Conservation (phyloP, 371 early-diverging fungal species). For the Mortierella sp. region DNA sequence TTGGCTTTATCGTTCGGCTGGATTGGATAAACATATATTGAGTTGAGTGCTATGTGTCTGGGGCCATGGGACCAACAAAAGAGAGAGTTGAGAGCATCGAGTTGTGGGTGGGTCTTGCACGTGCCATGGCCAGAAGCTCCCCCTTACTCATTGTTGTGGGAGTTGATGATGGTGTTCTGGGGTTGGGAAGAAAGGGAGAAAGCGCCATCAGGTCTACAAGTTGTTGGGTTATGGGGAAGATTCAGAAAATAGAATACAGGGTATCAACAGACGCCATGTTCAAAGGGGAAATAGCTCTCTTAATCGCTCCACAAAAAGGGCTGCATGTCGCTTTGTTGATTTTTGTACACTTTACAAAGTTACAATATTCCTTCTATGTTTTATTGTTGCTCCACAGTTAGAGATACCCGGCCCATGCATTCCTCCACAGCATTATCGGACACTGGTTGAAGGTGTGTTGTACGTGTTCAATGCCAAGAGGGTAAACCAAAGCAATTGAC, state of each 20-base stretch:
- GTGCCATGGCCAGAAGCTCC: neutral
- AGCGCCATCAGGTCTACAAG: neutral
- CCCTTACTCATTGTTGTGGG: neutral
- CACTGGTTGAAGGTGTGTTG: neutral
- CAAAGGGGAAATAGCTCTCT: neutral
- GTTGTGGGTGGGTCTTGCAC: neutral
- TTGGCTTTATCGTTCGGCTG: neutral
- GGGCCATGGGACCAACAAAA: constrained; percentile 3
- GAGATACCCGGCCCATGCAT: neutral
- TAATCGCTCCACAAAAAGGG: neutral
- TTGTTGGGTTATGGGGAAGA: neutral
- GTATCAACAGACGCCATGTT: neutral
- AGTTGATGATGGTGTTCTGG: neutral
- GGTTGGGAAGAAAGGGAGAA: neutral
- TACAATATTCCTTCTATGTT: neutral
- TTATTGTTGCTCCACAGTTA: neutral
- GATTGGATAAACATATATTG: neutral
- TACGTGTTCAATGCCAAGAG: neutral
- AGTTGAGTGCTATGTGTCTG: neutral
- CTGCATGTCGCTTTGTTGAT: neutral
- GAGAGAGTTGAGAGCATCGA: neutral
- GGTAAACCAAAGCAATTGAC: neutral
- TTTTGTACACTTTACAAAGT: constrained; percentile 6
- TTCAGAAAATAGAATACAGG: neutral
- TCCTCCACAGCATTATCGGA: neutral